Evolutionary conservation across 305 asterid genomes (phyloP), one percentile per base, ranked within the genome.

Genomic region (Plantago coronopus): DNA sequence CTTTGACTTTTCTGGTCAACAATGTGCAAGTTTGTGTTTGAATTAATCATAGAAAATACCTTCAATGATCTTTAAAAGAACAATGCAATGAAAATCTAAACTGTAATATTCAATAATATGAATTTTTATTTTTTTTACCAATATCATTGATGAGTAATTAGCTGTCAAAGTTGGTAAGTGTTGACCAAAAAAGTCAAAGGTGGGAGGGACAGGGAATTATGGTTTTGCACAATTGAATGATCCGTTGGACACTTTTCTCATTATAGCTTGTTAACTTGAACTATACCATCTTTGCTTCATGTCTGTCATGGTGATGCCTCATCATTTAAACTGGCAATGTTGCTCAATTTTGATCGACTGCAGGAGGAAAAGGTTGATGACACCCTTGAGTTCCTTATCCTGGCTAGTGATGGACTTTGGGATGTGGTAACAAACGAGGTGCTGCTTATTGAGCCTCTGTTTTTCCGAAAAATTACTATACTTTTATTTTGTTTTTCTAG

Each of bases 401-500:
- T 89, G 31, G 97, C 95, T 17, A 89, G 96, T 48, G 95, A 89
- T 59, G 96, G 95, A 66, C 89, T 88, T 5, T 88, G 96, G 96
- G 96, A 88, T 15, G 95, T 88, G 4, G 96, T 88, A 45, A 83
- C 91, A 7, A 88, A 88, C 47, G 96, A 88, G 91, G 95, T 87
- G 42, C 48, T 34, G 63, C 11, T 40, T 37, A 19, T 10, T 29
- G 4, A 7, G 15, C 17, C 14, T 22, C 22, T 34, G 11, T 43
- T 42, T 6, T 29, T 38, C 13, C 8, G 38, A 0, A 2, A 5
- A 45, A 37, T 15, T 38, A 45, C 63, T 23, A 38, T 13, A 54
- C n/a, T 6, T 2, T 64, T 47, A 29, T 31, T 54, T 27, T 7
- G 8, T 48, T 34, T 2, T 27, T 27, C 31, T 34, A 38, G 37